Base-by-base conservation (phyloP, 495 filamentous ascomycete species). In the Penicillium bovifimosum region DNA sequence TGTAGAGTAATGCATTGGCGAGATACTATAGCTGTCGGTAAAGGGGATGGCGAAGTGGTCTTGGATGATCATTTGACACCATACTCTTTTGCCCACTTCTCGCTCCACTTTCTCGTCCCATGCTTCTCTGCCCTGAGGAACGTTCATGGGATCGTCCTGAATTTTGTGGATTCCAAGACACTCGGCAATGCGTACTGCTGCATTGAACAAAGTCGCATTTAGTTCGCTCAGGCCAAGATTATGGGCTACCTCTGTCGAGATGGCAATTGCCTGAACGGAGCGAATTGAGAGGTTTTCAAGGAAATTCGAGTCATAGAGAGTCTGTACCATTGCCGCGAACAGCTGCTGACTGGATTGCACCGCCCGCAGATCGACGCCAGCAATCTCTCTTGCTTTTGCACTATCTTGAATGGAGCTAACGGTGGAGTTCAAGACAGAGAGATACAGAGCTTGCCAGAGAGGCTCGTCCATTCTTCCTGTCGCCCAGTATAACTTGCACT, bases 21-120 rank as follows among this genome's bases (percentile, higher is more conserved):
- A 71, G 24, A 79, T 66, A 31, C 65, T 66, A 54, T 79, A 79
- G 28, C 65, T 69, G 34, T 76, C 73, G 13, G 71, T 69, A 44
- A 76, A 77, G 5, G 74, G 72, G 2, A 76, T 71, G 11, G 72
- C 72, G 41, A 79, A 75, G 58, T 73, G 73, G 50, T 79, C 76
- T 46, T 77, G 76, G 14, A 70, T 74, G 28, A 64, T 58, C 47
- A 79, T 63, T 47, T 75, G 68, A 36, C 60, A 71, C 76, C 76
- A 79, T 0, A 76, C 56, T 5, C 76, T 58, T 31, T 68, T 56
- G 6, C 73, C 72, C 0, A 73, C 63, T 55, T 79, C 76, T 34
- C 65, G 56, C 27, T 68, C 60, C 6, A 68, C 61, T 0, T 56
- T 55, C 11, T 63, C 65, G 28, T 57, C 49, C 59, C 61, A 66